Base-by-base conservation (phyloP, 176 grass and related monocot genomes). In the Carex myosuroides region DNA sequence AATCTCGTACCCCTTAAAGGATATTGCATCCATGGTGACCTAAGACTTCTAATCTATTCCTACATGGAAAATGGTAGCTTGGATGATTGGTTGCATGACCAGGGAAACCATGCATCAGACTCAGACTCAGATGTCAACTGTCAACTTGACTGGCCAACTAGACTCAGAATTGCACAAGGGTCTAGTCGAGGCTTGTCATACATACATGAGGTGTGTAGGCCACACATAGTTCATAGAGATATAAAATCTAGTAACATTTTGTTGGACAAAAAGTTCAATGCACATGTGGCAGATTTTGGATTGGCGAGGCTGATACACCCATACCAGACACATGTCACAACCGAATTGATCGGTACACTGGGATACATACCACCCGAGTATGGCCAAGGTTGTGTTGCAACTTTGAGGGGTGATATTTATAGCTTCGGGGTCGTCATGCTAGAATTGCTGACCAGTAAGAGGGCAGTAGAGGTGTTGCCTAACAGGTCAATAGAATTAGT, bases 31-130 rank as follows among this genome's bases (percentile, higher is more conserved):
- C 84, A 87, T 64, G 89, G 89, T 79, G 90, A 82, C 75, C 59
- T 88, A 5, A 93, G 91, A 64, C 85, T 96, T 68, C 81, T 96
- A 73, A 91, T 96, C 81, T 96, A 89, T 91, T 96, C 94, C 82
- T 97, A 91, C 83, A 97, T 97, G 94, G 92, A 97, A 82, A 97
- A 97, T 84, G 94, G 94, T 10, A 97, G 94, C 57, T 88, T 97
- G 24, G 94, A 97, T 20, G 92, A 94, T 79, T 97, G 94, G 92
- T 87, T 97, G 46, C 94, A 97, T 83, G 93, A 94, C 74, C 87
- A 64, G 81, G 75, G 70, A 22, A 66, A 86, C 10, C 72, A 24
- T 46, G 60, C 2, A 67, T 26, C 11, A 64, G 60, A 62, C 80
- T 64, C 44, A 54, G 26, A 65, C 11, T 33, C 44, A 54, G 22